phyloP scores from a whole-genome alignment of 257 asterid genomes.

The Nicotiana undulata region DNA sequence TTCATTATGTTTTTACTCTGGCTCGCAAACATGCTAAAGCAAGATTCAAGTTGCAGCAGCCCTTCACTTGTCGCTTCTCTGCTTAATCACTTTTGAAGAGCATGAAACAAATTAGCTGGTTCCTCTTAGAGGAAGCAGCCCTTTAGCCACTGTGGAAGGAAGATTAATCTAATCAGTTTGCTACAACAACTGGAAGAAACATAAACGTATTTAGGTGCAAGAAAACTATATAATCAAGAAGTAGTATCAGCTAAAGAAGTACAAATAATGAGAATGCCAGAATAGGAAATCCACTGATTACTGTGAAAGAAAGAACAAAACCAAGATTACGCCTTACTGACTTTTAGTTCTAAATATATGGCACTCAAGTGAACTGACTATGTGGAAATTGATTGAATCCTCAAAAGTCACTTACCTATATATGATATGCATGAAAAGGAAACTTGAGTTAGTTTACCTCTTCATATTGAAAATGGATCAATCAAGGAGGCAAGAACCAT shows the following conservation, averaged over 20 bases:
- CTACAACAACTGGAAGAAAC: background rate
- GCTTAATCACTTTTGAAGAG: conserved; percentile 5
- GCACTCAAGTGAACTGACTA: background rate
- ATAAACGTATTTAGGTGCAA: background rate
- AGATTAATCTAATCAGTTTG: background rate
- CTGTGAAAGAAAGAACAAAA: background rate
- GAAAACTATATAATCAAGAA: background rate
- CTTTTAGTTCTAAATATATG: background rate
- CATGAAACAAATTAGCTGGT: background rate
- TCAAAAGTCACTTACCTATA: too few relatives aligned
- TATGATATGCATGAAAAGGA: background rate
- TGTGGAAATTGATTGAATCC: too few relatives aligned
- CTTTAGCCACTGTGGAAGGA: background rate
- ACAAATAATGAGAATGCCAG: background rate
- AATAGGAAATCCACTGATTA: background rate
- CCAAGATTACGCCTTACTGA: background rate
- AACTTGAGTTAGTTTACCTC: background rate
- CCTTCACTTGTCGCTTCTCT: background rate
- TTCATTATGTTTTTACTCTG: conserved; percentile 33
- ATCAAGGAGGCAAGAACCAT: background rate
- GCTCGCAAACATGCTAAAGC: background rate
- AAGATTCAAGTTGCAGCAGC: background rate
- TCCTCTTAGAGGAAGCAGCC: background rate
- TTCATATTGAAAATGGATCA: background rate
- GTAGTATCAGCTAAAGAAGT: background rate